Base-by-base conservation (phyloP, 2,329 filamentous ascomycete genomes). In the Aspergillus fumigatiaffinis region DNA sequence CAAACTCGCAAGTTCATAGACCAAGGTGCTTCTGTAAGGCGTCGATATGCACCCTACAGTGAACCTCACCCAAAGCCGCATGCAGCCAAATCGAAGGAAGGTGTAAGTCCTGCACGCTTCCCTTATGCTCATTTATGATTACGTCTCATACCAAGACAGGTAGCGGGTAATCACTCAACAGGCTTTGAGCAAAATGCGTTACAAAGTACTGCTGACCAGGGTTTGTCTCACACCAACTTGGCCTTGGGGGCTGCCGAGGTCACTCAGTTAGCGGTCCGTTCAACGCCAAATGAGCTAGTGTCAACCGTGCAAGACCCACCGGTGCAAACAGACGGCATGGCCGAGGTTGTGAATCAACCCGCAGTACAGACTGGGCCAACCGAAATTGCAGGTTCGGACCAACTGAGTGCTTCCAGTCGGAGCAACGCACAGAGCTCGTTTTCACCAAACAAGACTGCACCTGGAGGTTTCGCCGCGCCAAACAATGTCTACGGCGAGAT, bases 1-100 rank as follows among this genome's bases (percentile, higher is more conserved):
- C 72, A 75, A 53, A 76, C 70, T 23, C 73, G 75, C 55, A 77
- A 77, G 47, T 77, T 77, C 55, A 74, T 77, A 50, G 75, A 77
- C 52, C 73, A 77, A 55, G 74, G 75, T 5, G 71, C 73, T 23
- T 73, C 73, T 20, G 72, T 77, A 25, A 69, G 75, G 50, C 71
- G 71, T 17, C 66, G 73, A 32, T 75, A 73, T 67, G 72, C 72
- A 53, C 73, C 73, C 21, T 75, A 75, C 60, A 68, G 70, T 41
- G 68, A 72, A n/a, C 42, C 35, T 25, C 59, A 59, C 21, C 17
- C 63, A 1, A 59, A 42, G 26, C 12, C 47, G 2, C 44, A 54
- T 41, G 23, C 55, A n/a, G 23, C 29, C 17, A 64, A 47, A 46
- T 51, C 60, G 42, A 20, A 54, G 53, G 41, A 42, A 25, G 41